A percentile compares a stretch with the other conserved stretches of the same genome.
These are phyloP conservation scores for Rutstroemia sp. DNA, from an alignment of 2,329 filamentous ascomycete species.

Conservation along the genomic window DNA sequence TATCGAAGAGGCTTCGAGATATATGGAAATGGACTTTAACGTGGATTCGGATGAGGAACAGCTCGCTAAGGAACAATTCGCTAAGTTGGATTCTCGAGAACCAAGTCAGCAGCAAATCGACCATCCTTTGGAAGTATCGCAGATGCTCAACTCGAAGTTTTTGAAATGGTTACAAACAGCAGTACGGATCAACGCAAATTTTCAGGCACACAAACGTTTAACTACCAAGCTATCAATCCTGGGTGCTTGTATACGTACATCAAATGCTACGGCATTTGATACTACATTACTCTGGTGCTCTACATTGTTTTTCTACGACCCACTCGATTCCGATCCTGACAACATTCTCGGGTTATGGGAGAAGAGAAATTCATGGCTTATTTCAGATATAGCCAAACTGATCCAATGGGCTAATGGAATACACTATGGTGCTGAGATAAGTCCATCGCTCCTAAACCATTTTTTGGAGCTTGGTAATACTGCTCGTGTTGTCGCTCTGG, in stretches of 20 bases:
- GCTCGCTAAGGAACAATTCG: neutral
- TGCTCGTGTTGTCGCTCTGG: neutral
- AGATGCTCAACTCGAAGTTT: neutral
- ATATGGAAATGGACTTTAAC: neutral
- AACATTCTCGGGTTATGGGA: neutral
- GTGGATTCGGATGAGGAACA: neutral
- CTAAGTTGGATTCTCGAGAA: neutral
- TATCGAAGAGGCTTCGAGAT: neutral
- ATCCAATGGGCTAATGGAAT: neutral
- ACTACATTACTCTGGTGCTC: neutral
- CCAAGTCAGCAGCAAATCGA: neutral
- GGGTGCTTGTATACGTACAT: neutral
- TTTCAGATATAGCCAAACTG: neutral
- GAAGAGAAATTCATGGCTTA: neutral
- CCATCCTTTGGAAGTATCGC: neutral
- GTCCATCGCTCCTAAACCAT: neutral
- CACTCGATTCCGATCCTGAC: neutral
- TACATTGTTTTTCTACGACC: neutral
- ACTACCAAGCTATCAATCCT: neutral
- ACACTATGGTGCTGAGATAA: neutral
- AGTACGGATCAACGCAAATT: neutral
- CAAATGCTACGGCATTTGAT: neutral
- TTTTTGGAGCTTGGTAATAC: neutral
- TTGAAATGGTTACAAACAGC: neutral
- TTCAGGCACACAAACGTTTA: neutral